Conservation (phyloP, 306 rosid genomes). For the Psophocarpus tetragonolobus region DNA sequence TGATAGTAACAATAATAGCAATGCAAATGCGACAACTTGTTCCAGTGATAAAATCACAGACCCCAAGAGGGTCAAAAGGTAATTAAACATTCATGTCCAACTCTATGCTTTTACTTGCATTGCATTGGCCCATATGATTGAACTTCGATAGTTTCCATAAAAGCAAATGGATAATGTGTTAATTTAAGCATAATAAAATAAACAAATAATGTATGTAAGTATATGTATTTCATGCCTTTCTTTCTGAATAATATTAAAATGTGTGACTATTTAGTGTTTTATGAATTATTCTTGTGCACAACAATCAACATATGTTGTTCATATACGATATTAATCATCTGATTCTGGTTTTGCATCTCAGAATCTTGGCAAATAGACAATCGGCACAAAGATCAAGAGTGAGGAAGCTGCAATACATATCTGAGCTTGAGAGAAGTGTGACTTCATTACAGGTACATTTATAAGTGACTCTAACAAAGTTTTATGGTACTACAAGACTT, state of each 20-base stretch:
- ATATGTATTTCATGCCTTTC: neutral
- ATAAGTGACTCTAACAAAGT: neutral
- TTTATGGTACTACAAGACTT: neutral
- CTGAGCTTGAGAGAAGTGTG: conserved; percentile 91
- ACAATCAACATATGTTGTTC: conserved; percentile 20
- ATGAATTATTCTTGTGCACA: neutral
- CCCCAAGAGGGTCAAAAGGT: conserved; percentile 96
- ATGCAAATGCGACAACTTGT: conserved; percentile 25
- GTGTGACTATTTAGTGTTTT: neutral
- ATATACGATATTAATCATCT: neutral
- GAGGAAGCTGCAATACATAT: conserved; percentile 91
- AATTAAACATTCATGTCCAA: conserved; percentile 11
- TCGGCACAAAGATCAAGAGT: conserved; percentile 98
- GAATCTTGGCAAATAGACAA: conserved; percentile 97
- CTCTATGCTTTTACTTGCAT: conserved; percentile 15
- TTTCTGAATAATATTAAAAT: neutral
- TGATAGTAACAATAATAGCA: neutral
- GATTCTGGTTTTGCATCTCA: conserved; percentile 34
- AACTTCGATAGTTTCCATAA: neutral
- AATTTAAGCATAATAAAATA: neutral
- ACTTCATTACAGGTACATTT: conserved; percentile 76
- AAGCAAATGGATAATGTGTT: conserved; percentile 8
- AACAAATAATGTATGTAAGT: neutral
- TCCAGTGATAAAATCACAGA: conserved; percentile 60
- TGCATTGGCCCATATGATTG: neutral